phyloP scores from a whole-genome alignment of 140 eudicot genomes.

The Bidens hawaiensis region DNA sequence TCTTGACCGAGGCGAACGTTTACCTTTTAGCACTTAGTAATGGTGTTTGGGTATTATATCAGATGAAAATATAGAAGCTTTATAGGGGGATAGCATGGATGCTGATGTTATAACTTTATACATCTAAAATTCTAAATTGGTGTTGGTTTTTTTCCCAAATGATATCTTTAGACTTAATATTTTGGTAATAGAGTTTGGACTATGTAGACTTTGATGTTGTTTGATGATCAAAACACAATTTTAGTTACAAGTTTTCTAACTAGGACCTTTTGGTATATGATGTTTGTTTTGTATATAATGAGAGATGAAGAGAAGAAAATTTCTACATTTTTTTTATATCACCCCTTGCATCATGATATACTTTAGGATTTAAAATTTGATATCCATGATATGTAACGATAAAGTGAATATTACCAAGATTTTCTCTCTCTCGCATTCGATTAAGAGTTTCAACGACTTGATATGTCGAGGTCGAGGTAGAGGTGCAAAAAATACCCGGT shows the following conservation, averaged over 20 bases:
- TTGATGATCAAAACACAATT: background rate
- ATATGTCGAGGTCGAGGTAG: too few relatives aligned
- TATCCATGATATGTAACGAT: too few relatives aligned
- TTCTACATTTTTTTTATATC: too few relatives aligned
- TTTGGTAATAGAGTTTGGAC: conserved; percentile 11
- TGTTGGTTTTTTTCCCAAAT: background rate
- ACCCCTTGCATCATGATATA: too few relatives aligned
- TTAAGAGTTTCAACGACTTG: too few relatives aligned
- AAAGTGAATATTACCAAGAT: too few relatives aligned
- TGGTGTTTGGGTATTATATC: conserved; percentile 25
- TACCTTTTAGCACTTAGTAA: conserved; percentile 20
- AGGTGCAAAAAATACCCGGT: too few relatives aligned
- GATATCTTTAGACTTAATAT: conserved; percentile 9
- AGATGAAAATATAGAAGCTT: conserved; percentile 30
- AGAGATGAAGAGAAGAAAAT: too few relatives aligned
- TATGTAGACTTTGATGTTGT: background rate
- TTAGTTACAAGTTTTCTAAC: background rate
- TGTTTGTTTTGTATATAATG: background rate
- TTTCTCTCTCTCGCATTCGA: too few relatives aligned
- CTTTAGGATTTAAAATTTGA: too few relatives aligned
- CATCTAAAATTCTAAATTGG: conserved; percentile 33
- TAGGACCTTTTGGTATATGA: background rate
- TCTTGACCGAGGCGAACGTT: conserved; percentile 22
- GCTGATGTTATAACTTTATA: conserved; percentile 26
- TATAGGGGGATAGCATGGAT: conserved; percentile 23